Conservation (phyloP, 768 basidiomycete species). For the Hygrophorus pudorinus region DNA sequence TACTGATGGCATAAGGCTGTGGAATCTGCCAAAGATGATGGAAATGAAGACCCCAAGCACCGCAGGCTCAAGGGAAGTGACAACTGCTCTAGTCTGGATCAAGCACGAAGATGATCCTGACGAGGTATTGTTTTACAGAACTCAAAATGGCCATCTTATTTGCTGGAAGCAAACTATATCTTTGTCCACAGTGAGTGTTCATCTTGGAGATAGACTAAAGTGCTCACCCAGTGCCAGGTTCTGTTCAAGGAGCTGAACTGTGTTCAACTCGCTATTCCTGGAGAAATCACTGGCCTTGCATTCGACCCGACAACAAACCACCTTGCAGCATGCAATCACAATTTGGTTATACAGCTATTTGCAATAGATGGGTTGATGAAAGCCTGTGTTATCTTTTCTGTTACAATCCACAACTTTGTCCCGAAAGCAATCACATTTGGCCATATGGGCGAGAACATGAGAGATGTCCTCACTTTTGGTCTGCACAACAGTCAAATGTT, state of each 20-base stretch:
- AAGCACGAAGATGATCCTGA: conserved; percentile 10
- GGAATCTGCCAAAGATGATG: conserved; percentile 5
- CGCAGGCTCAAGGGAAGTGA: conserved; percentile 6
- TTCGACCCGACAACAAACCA: conserved; percentile 12
- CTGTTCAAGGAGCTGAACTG: conserved; percentile 13
- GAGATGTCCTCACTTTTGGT: conserved; percentile 11
- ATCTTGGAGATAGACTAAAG: too few relatives aligned
- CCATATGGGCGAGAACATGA: conserved; percentile 6
- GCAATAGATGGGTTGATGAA: conserved; percentile 9
- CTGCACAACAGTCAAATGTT: conserved; percentile 13
- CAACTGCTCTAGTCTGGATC: conserved; percentile 11
- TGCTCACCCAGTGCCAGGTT: not conserved
- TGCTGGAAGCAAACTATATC: conserved; percentile 12
- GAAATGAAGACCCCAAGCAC: not conserved
- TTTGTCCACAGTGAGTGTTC: too few relatives aligned
- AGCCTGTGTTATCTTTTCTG: conserved; percentile 10
- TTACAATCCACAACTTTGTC: conserved; percentile 7
- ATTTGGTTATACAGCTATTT: conserved; percentile 12
- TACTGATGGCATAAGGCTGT: conserved; percentile 9
- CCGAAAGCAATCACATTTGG: conserved; percentile 14
- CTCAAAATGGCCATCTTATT: conserved; percentile 11
- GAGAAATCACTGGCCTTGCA: conserved; percentile 13
- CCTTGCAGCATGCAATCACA: conserved; percentile 13
- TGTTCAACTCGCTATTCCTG: conserved; percentile 9
- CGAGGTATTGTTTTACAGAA: conserved; percentile 11